Base-by-base conservation (phyloP, 2,329 filamentous ascomycete genomes). In the Catunica adiposa region DNA sequence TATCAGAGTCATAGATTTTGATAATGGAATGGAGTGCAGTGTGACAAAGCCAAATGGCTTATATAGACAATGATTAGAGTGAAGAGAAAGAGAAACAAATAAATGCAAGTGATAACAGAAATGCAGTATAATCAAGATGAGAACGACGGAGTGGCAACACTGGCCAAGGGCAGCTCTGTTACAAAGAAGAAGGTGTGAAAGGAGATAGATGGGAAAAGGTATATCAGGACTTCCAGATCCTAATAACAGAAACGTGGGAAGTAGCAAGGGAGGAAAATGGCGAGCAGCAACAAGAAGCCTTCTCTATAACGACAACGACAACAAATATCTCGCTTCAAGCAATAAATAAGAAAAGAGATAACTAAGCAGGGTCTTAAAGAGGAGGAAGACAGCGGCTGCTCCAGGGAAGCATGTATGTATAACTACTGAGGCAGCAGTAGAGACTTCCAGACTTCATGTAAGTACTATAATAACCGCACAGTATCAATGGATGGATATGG, bases 201-300 rank as follows among this genome's bases (percentile, higher is more conserved):
- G 25, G 47, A 34, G 25, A 50, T 25, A 25, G 46, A 31, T 25
- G 25, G 26, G 47, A 51, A 42, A 42, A n/a, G 22, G 26, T 56
- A 56, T 56, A 38, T 40, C 44, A 56, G 34, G 44, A 56, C 34
- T 37, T 29, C 11, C 17, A 42, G 38, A n/a, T 42, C 29, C 22
- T 31, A 51, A 29, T 9, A 25, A 40, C 6, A 51, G 47, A 29
- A 25, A 51, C 11, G 15, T 8, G 29, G 23, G 25, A 31, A 48
- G 23, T 40, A 48, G 29, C 25, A 15, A 55, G 17, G n/a, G 38
- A 50, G 31, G 51, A 51, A 15, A 25, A 11, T 29, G 11, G 5
- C 11, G 11, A 34, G 29, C 11, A 34, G 29, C 29, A 34, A 11
- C 29, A 34, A 34, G 29, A 11, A 5, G 5, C 11, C 29, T 34